Conservation (phyloP, 371 early-diverging fungal species). For the Blakeslea trispora region DNA sequence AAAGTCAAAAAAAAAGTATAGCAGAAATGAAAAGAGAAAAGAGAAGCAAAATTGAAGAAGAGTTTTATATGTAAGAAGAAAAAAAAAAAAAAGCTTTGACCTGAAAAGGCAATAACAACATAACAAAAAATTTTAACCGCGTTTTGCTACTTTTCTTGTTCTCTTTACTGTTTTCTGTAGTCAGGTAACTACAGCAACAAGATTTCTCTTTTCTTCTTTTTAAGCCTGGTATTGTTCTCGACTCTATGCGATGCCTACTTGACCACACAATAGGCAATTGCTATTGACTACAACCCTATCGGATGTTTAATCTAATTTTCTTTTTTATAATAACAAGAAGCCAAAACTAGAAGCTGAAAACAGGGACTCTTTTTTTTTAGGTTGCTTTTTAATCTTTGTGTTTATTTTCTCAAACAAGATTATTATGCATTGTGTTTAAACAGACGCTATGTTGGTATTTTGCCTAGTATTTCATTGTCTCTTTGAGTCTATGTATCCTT, state of each 20-base stretch:
- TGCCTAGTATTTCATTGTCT: no score
- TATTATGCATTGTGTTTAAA: no score
- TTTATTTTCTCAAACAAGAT: no score
- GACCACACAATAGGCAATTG: neutral
- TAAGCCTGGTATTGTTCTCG: no score
- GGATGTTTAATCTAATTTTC: no score
- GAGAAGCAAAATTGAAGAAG: neutral
- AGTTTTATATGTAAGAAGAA: neutral
- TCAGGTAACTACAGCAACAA: neutral
- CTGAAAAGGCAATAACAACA: constrained; percentile 22
- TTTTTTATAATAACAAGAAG: no score
- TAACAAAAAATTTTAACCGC: constrained; percentile 4
- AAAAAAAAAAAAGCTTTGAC: constrained; percentile 6
- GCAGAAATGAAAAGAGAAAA: constrained; percentile 9
- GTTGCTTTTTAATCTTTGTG: no score
- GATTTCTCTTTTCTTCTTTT: no score
- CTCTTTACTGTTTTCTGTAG: neutral
- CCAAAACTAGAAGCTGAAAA: no score
- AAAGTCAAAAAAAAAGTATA: neutral
- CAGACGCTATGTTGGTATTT: no score
- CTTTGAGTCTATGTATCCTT: no score
- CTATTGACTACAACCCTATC: neutral
- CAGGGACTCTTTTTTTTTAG: no score
- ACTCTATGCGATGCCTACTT: neutral
- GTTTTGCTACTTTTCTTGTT: constrained; percentile 5